Conservation (phyloP, 148 eudicot species). For the Rhododendron williamsianum region DNA sequence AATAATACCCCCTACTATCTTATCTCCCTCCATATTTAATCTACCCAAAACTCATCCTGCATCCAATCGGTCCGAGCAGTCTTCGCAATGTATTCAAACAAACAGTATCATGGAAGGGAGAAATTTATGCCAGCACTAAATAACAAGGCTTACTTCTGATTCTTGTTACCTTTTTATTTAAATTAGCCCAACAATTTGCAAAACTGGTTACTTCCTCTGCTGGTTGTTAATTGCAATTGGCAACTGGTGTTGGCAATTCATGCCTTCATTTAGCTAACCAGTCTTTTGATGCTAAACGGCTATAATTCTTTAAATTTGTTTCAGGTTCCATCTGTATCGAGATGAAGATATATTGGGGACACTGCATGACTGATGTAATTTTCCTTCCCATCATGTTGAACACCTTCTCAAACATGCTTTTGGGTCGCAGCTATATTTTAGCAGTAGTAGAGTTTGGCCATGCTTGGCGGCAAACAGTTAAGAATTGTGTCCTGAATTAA, state of each 20-base stretch:
- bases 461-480: background rate
- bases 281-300: background rate
- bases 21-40: no score
- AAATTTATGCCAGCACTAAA: background rate
- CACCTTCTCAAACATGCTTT: background rate
- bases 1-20: no score
- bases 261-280: background rate
- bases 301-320: background rate
- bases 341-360: slow-evolving; percentile 10
- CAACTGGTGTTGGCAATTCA: background rate
- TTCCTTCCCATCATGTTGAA: background rate
- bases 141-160: background rate
- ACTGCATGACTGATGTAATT: slow-evolving; percentile 2
- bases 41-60: no score
- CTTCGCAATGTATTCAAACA: background rate
- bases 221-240: background rate
- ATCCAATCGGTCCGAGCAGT: background rate
- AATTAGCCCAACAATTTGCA: background rate
- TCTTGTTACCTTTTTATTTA: background rate
- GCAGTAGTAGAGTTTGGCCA: background rate
- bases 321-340: slow-evolving; percentile 10
- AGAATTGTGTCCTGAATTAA: background rate
- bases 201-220: background rate
- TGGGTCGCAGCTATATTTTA: background rate
- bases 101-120: background rate